Evolutionary conservation across 257 asterid species (phyloP).

Genomic region (Leonotis leonurus): DNA sequence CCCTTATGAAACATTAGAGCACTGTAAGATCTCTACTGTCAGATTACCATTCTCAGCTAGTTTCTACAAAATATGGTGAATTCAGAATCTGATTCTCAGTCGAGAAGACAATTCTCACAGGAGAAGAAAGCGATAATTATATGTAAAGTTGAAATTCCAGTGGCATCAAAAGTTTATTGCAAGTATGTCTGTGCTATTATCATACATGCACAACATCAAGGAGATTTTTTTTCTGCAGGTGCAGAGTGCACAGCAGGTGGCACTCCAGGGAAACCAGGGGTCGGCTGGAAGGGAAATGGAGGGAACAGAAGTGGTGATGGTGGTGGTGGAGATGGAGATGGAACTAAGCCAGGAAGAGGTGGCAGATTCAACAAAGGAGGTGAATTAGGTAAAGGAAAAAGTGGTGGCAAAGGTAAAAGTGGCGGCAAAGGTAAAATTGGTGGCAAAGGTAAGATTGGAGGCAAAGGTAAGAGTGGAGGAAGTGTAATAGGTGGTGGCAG

Average conservation of each 20-base stretch:
- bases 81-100: too few relatives aligned
- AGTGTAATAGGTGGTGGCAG: conserved; percentile 33
- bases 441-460: conserved; percentile 43
- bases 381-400: conserved; percentile 36
- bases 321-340: conserved; percentile 33
- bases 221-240: conserved; percentile 27
- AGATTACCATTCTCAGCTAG: too few relatives aligned
- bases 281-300: conserved; percentile 57
- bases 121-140: neutral
- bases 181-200: neutral
- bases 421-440: conserved; percentile 42
- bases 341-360: conserved; percentile 50
- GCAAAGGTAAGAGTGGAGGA: conserved; percentile 44
- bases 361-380: conserved; percentile 34
- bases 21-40: neutral
- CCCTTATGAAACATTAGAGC: too few relatives aligned
- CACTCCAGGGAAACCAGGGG: conserved; percentile 53
- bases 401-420: too few relatives aligned
- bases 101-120: neutral
- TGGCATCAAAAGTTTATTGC: conserved; percentile 3
- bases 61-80: neutral
- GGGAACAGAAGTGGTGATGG: conserved; percentile 36
- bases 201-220: conserved; percentile 26
- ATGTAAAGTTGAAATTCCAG: neutral
- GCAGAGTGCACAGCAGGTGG: conserved; percentile 39